These are phyloP conservation scores for Bauhinia variegata DNA, from an alignment of 306 rosid genomes.

Conservation along the genomic window DNA sequence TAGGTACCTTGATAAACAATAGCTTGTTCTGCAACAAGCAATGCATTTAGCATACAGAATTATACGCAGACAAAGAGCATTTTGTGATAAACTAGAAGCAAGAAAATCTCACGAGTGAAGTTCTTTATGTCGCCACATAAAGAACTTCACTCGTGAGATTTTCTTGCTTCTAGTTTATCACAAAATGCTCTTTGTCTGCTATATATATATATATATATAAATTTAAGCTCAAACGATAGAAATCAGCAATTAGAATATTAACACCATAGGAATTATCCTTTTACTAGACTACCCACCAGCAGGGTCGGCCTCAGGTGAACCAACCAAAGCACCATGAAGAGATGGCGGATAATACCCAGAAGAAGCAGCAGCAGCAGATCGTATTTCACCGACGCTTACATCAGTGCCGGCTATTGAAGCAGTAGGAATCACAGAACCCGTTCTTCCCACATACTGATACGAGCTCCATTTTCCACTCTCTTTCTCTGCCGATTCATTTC, in stretches of 20 bases:
- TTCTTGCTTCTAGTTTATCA: too few species aligned
- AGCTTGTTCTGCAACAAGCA: constrained; percentile 66
- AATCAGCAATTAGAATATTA: constrained; percentile 29
- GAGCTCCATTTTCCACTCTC: constrained; percentile 69
- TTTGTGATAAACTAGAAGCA: constrained; percentile 6
- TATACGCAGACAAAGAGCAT: constrained; percentile 4
- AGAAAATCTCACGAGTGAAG: constrained; percentile 3
- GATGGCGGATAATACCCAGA: constrained; percentile 81
- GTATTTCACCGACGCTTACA: constrained; percentile 88
- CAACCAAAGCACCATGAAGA: constrained; percentile 69
- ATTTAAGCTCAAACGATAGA: constrained; percentile 7
- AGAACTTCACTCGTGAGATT: too few species aligned
- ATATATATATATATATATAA: too few species aligned
- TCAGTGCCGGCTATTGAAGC: constrained; percentile 69
- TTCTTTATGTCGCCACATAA: constrained; percentile 4
- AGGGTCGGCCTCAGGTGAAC: constrained; percentile 65
- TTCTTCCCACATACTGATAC: constrained; percentile 65
- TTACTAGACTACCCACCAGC: constrained; percentile 49
- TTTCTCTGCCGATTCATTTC: constrained; percentile 56
- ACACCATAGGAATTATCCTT: too few species aligned
- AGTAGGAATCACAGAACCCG: constrained; percentile 67
- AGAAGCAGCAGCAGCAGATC: constrained; percentile 71
- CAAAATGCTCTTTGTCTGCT: too few species aligned
- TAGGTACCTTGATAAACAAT: constrained; percentile 65
- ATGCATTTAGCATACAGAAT: constrained; percentile 17